Evolutionary conservation across 1,284 basidiomycete genomes (phyloP).

Genomic region (Ustilago curta): DNA sequence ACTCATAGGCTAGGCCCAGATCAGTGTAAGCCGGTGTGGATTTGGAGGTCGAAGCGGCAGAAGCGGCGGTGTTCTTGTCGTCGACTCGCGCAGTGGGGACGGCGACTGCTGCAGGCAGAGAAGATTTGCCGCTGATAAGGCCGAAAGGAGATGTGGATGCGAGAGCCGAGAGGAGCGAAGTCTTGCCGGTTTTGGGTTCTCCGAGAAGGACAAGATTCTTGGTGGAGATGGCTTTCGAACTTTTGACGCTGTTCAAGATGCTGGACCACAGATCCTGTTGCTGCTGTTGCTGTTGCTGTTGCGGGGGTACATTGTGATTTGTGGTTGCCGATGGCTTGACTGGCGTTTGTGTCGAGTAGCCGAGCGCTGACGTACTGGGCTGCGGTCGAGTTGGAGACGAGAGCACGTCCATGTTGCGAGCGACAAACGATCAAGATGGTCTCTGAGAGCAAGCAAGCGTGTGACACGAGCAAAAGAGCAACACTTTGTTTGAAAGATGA

Average conservation of each 20-base stretch:
- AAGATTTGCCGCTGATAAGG: constrained; percentile 34
- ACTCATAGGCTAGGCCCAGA: constrained; percentile 60
- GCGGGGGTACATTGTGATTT: constrained; percentile 2
- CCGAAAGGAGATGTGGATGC: constrained; percentile 69
- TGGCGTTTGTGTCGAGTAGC: constrained; percentile 17
- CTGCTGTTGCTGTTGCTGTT: constrained; percentile 3
- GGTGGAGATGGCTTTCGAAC: constrained; percentile 82
- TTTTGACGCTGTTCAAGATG: constrained; percentile 87
- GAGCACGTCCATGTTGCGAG: constrained; percentile 13
- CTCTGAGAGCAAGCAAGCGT: background rate
- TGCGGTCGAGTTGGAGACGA: constrained; percentile 21
- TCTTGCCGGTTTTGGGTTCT: constrained; percentile 81
- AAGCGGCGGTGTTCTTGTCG: constrained; percentile 5
- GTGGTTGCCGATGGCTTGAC: constrained; percentile 13
- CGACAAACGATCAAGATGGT: background rate
- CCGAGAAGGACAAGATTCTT: constrained; percentile 84
- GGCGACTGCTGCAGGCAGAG: background rate
- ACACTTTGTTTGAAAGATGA: constrained; percentile 10
- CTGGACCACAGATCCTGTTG: constrained; percentile 83
- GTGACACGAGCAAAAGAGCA: constrained; percentile 1
- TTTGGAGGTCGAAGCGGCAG: constrained; percentile 6
- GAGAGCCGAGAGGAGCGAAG: constrained; percentile 77
- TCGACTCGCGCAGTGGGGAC: background rate
- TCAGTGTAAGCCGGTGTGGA: constrained; percentile 15
- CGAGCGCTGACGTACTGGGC: constrained; percentile 6